Percentiles rank a stretch among this genome's conserved stretches.
phyloP scores from a whole-genome alignment of 257 asterid species.

The Plantago major region DNA sequence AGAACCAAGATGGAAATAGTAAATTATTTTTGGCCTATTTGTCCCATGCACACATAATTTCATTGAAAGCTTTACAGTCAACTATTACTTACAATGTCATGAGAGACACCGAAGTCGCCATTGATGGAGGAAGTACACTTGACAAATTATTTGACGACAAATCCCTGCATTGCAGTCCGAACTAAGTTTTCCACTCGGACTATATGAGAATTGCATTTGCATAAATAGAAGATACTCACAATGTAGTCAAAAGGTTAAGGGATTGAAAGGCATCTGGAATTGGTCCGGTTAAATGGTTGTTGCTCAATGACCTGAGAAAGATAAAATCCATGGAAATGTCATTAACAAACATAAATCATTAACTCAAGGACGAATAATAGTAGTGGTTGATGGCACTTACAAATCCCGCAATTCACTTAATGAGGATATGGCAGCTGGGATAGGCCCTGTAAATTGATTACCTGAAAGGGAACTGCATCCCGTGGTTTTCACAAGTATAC shows the following conservation, averaged over 20 bases:
- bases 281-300: conserved; percentile 62
- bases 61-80: neutral
- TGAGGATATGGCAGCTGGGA: conserved; percentile 50
- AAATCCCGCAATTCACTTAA: conserved; percentile 58
- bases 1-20: neutral
- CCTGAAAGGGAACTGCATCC: conserved; percentile 53
- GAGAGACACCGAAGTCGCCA: conserved; percentile 62
- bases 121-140: conserved; percentile 74
- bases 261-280: conserved; percentile 75
- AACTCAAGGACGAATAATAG: neutral
- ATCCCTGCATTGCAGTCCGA: conserved; percentile 47
- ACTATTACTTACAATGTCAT: conserved; percentile 53
- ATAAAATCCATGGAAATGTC: conserved; percentile 6
- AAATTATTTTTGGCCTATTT: neutral
- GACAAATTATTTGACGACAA: conserved; percentile 67
- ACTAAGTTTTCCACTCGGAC: neutral
- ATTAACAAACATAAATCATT: neutral
- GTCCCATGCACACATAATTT: neutral
- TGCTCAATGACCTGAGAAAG: conserved; percentile 48
- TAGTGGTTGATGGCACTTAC: conserved; percentile 37
- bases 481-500: conserved; percentile 18
- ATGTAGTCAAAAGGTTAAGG: conserved; percentile 40
- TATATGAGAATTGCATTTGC: conserved; percentile 5
- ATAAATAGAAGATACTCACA: conserved; percentile 38
- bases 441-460: conserved; percentile 59